phyloP scores from a whole-genome alignment of 768 basidiomycete species.

The Leccinum fibrillosum region DNA sequence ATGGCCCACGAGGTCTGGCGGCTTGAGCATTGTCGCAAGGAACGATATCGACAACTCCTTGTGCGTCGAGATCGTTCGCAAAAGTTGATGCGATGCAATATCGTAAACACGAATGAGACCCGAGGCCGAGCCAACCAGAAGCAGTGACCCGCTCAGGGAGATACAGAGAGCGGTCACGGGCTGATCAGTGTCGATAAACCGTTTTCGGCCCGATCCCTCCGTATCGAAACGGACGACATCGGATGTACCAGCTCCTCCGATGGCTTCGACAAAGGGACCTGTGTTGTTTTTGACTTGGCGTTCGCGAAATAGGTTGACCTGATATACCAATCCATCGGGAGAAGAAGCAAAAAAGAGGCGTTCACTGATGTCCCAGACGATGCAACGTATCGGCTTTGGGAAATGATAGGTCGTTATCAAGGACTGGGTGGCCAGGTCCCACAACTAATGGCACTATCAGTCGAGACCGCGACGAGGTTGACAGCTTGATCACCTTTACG shows the following conservation, averaged over 20 bases:
- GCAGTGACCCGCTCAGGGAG: constrained; percentile 71
- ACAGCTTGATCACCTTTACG: constrained; percentile 63
- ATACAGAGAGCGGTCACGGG: constrained; percentile 70
- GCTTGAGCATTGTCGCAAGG: constrained; percentile 78
- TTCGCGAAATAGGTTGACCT: constrained; percentile 74
- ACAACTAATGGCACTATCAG: constrained; percentile 49
- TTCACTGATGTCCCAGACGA: constrained; percentile 83
- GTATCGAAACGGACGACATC: constrained; percentile 72
- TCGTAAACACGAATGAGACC: constrained; percentile 82
- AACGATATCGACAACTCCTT: constrained; percentile 68
- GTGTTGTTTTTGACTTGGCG: constrained; percentile 48
- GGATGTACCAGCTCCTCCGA: constrained; percentile 69
- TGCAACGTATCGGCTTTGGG: constrained; percentile 64
- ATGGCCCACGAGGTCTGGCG: constrained; percentile 84
- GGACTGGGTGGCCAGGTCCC: constrained; percentile 73
- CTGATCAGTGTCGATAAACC: constrained; percentile 70
- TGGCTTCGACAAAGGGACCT: constrained; percentile 56
- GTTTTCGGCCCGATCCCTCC: constrained; percentile 45
- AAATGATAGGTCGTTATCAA: constrained; percentile 88
- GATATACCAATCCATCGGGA: constrained; percentile 68
- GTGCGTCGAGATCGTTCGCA: constrained; percentile 75
- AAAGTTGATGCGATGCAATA: constrained; percentile 83
- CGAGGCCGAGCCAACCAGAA: constrained; percentile 76
- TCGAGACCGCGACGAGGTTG: constrained; percentile 7
- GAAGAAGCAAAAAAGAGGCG: constrained; percentile 88